Conservation (phyloP, 352 stramenopile genomes). For the Pythium sukuiense region DNA sequence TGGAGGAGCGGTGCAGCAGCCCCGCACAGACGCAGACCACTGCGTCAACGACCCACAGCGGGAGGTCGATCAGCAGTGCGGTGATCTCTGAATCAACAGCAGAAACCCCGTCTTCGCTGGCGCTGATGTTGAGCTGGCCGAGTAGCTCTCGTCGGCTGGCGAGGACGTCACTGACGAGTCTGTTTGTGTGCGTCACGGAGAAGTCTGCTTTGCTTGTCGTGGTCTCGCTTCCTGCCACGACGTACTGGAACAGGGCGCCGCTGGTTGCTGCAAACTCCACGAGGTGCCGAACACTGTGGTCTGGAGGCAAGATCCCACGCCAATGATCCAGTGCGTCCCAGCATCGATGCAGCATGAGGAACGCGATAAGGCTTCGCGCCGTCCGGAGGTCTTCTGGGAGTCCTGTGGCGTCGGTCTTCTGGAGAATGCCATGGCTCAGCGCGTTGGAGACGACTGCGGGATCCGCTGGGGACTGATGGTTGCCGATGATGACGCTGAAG, state of each 20-base stretch:
- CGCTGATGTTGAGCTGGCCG: constrained; percentile 2
- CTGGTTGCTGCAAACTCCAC: constrained; percentile 54
- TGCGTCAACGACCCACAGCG: constrained; percentile 68
- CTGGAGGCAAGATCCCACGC: constrained; percentile 18
- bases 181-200: constrained; percentile 22
- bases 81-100: constrained; percentile 18
- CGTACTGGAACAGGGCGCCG: constrained; percentile 42
- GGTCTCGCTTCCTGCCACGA: constrained; percentile 11
- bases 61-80: constrained; percentile 51
- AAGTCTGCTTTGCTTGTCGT: constrained; percentile 12
- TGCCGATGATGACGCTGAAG: constrained; percentile 41
- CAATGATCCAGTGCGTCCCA: constrained; percentile 57
- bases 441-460: background rate
- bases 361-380: constrained; percentile 44
- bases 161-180: constrained; percentile 22
- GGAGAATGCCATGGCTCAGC: constrained; percentile 17
- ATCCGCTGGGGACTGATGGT: constrained; percentile 36
- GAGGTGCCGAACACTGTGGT: constrained; percentile 4
- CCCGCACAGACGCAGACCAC: constrained; percentile 67
- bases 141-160: constrained; percentile 14
- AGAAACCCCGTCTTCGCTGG: constrained; percentile 4
- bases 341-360: constrained; percentile 52
- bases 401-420: background rate
- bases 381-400: constrained; percentile 14
- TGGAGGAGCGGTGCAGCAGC: constrained; percentile 67